Evolutionary conservation across 1,284 basidiomycete species (phyloP), one percentile per base, ranked within the genome.

Genomic region (Bjerkandera adusta): DNA sequence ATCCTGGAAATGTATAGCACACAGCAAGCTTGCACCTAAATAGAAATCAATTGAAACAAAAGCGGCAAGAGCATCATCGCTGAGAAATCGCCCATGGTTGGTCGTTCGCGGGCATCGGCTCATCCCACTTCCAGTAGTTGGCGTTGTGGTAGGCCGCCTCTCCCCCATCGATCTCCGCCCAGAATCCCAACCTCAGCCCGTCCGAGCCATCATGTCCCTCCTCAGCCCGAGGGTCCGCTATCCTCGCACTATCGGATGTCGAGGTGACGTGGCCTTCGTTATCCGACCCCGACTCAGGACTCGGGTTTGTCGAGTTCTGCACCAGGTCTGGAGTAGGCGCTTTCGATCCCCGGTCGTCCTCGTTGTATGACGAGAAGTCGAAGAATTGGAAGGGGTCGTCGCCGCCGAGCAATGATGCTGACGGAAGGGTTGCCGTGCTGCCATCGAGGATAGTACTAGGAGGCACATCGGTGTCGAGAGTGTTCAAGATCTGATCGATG

Each of bases 91-190:
- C 82, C 86, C 86, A 89, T 20, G 83, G 73, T 60, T 78, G 81
- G 5, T 89, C 87, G 49, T 73, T 60, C 26, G 76, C 64, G 47
- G 73, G 65, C 82, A 88, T 85, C 24, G 72, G 59, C 51, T 73
- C 72, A 48, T 87, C 85, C 79, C 81, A 89, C 67, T 85, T 89
- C 81, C 81, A 89, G 43, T 73, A 72, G 44, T 27, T 72, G 54
- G 50, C 55, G 50, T 46, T 83, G 79, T 79, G 88, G 61, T 83
- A 87, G 45, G 79, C 72, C 20, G 80, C 76, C 68, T 88, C 85
- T 38, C 85, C 85, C 36, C 83, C 85, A 56, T 88, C 85, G 36
- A 89, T 79, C 60, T 85, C 84, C 58, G 78, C 78, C 70, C 78
- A 79, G 44, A 75, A 65, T 36, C 81, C 80, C 26, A 84, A 65